phyloP scores from a whole-genome alignment of 83 land plant genomes.

The Picea abies region DNA sequence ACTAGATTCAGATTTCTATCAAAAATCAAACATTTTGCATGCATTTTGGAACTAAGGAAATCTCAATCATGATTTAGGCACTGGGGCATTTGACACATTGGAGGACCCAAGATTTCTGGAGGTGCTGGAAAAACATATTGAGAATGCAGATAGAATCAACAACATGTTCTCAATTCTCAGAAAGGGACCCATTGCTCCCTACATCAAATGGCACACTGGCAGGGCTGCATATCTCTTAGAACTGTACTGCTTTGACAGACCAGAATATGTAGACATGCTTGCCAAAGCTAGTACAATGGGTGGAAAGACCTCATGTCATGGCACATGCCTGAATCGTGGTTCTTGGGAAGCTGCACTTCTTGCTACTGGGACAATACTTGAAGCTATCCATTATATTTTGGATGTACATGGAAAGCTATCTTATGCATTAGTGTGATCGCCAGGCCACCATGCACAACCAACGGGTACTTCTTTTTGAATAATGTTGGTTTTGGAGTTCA shows the following conservation, averaged over 20 bases:
- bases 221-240: too few relatives aligned
- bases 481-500: constrained; percentile 90
- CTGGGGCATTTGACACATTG: constrained; percentile 81
- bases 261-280: too few relatives aligned
- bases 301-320: too few relatives aligned
- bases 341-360: too few relatives aligned
- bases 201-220: constrained; percentile 56
- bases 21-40: too few relatives aligned
- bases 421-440: not conserved
- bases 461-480: constrained; percentile 91
- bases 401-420: too few relatives aligned
- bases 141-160: constrained; percentile 67
- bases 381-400: too few relatives aligned
- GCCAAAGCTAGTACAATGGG: too few relatives aligned
- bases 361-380: too few relatives aligned
- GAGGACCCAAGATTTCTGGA: constrained; percentile 9
- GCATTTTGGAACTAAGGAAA: constrained; percentile 38
- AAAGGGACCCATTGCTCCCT: constrained; percentile 58
- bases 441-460: constrained; percentile 94
- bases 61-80: constrained; percentile 66
- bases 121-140: constrained; percentile 80
- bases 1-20: too few relatives aligned
- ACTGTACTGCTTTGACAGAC: too few relatives aligned
- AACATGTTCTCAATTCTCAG: constrained; percentile 47
- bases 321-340: too few relatives aligned